Percentiles rank a stretch among this genome's conserved stretches.
Evolutionary conservation across 2,329 filamentous ascomycete species (phyloP).

Genomic region (Aureobasidium sp.): DNA sequence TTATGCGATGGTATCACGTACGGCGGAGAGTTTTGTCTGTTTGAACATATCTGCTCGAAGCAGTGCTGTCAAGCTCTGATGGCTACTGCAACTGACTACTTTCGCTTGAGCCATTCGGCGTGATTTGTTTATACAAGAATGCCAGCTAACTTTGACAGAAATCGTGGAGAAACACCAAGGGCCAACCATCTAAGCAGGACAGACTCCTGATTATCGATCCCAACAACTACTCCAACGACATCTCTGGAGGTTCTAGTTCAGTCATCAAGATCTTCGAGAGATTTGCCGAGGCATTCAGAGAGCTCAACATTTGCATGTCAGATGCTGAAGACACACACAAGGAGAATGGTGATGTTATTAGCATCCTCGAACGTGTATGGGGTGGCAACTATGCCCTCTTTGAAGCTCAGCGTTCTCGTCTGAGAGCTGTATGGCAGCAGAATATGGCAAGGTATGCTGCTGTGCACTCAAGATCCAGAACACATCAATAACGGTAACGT

Average conservation of each 20-base stretch:
- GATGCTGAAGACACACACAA: slow-evolving; percentile 32
- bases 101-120: neutral
- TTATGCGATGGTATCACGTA: neutral
- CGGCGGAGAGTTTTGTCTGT: neutral
- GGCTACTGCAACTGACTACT: neutral
- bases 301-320: slow-evolving; percentile 33
- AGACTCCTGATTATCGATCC: slow-evolving; percentile 87
- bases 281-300: slow-evolving; percentile 57
- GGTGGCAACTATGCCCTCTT: slow-evolving; percentile 74
- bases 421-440: slow-evolving; percentile 31
- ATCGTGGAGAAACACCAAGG: slow-evolving; percentile 8
- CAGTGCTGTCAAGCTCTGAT: neutral
- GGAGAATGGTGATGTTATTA: slow-evolving; percentile 29
- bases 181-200: slow-evolving; percentile 44
- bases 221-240: slow-evolving; percentile 77
- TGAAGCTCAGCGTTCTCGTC: slow-evolving; percentile 55
- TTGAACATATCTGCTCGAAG: neutral
- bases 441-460: slow-evolving; percentile 12
- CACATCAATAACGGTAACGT: neutral
- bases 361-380: slow-evolving; percentile 64
- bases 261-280: slow-evolving; percentile 55
- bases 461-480: neutral
- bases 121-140: slow-evolving; percentile 14
- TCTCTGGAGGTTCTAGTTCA: slow-evolving; percentile 74
- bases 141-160: slow-evolving; percentile 14